Base-by-base conservation (phyloP, 164 flowering plant species). In the Sedum album region DNA sequence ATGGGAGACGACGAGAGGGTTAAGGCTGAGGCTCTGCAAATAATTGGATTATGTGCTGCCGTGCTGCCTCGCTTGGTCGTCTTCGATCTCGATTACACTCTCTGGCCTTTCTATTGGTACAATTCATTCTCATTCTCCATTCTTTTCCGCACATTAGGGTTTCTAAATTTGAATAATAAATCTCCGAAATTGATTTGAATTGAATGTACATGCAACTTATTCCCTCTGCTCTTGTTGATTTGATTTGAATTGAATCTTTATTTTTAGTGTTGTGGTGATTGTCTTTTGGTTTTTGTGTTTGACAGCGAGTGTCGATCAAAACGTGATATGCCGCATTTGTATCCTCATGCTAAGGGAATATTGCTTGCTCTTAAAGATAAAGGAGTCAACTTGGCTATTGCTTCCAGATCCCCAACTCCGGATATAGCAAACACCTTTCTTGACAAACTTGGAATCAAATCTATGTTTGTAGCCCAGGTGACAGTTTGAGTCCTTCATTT, bases 51-150 rank as follows among this genome's bases (percentile, higher is more conserved):
- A 62, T 87, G 61, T 84, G 60, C 85, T 84, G 76, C 61, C 3
- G 76, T 83, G 15, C 81, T 91, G 10, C 97, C 95, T 73, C 83
- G 87, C 28, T 72, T 94, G 67, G 97, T 94, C 66, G 93, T 94
- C 79, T 94, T 94, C 81, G 96, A 94, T 82, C 97, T 94, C 70
- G 99, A 94, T 76, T 91, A 94, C 82, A 91, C 97, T 74, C 90
- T 94, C 79, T 94, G 99, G 97, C 97, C 99, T 70, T 94, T 90
- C 77, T 94, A 88, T 77, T 91, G 99, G 99, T 91, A 0, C 48
- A 17, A 31, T 35, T 70, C 38, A 60, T 66, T 14, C 21, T 4
- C 17, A 35, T 35, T 35, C 10, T 26, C 25, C 36, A 11, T n/a
- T n/a, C 3, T 35, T 14, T 65, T 20, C 18, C 3, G 2, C 21